These are phyloP conservation scores for Chenopodium berlandieri DNA, from an alignment of 148 eudicot species.

Conservation along the genomic window DNA sequence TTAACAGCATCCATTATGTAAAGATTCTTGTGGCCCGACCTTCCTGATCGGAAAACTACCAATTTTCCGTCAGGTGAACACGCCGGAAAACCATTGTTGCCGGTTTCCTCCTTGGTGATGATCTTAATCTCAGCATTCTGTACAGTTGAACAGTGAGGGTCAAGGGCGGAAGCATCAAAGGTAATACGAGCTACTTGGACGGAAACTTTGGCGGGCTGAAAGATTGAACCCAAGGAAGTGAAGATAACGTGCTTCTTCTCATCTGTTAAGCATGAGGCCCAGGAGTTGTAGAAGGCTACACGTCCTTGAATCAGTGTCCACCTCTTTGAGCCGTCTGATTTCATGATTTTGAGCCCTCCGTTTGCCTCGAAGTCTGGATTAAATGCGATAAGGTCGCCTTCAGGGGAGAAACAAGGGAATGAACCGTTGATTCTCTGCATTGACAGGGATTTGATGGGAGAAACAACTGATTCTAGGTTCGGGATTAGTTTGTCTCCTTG, in stretches of 20 bases:
- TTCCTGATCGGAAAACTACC: slow-evolving; percentile 75
- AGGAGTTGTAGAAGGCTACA: slow-evolving; percentile 53
- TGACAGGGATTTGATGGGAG: slow-evolving; percentile 38
- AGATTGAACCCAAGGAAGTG: slow-evolving; percentile 70
- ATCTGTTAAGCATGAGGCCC: slow-evolving; percentile 44
- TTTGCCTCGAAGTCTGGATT: slow-evolving; percentile 44
- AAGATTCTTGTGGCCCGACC: slow-evolving; percentile 74
- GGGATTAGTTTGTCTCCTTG: slow-evolving; percentile 35
- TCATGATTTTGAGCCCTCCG: slow-evolving; percentile 52
- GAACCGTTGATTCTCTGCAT: slow-evolving; percentile 61
- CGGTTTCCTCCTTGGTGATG: slow-evolving; percentile 53
- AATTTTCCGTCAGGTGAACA: slow-evolving; percentile 79
- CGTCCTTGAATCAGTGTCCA: slow-evolving; percentile 54
- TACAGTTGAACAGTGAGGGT: slow-evolving; percentile 22
- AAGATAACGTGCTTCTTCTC: slow-evolving; percentile 52
- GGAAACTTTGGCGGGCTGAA: slow-evolving; percentile 39
- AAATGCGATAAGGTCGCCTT: slow-evolving; percentile 54
- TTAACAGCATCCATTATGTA: slow-evolving; percentile 59
- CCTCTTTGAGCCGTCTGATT: slow-evolving; percentile 67
- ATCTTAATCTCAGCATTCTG: slow-evolving; percentile 37
- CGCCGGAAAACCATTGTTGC: slow-evolving; percentile 80
- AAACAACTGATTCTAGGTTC: slow-evolving; percentile 38
- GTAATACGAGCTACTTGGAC: slow-evolving; percentile 71
- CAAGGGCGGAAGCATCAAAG: slow-evolving; percentile 36
- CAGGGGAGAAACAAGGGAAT: slow-evolving; percentile 65